These are phyloP conservation scores for Arthrobotrys sinensis DNA, from an alignment of 2,329 filamentous ascomycete species.

Conservation along the genomic window DNA sequence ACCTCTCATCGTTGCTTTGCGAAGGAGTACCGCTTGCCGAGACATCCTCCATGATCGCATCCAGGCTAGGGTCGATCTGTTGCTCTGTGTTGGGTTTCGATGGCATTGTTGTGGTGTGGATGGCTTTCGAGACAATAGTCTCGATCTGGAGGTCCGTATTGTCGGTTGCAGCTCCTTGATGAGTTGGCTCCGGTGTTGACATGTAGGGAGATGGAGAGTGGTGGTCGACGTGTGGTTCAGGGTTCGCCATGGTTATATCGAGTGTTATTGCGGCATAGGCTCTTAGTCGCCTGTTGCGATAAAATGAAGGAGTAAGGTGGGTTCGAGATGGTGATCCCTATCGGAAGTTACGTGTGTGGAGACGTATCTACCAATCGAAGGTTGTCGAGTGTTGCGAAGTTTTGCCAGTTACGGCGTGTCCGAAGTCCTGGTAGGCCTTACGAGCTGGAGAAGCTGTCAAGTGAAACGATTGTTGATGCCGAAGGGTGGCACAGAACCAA, in stretches of 20 bases:
- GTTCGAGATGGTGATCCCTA: neutral
- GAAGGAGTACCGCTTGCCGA: conserved; percentile 12
- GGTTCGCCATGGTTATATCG: conserved; percentile 55
- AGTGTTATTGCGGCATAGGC: conserved; percentile 47
- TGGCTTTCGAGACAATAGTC: conserved; percentile 36
- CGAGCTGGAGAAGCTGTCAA: conserved; percentile 5
- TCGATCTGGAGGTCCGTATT: conserved; percentile 45
- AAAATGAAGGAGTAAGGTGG: conserved; percentile 8
- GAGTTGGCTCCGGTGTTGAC: conserved; percentile 43
- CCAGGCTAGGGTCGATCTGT: conserved; percentile 52
- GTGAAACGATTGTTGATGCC: conserved; percentile 45
- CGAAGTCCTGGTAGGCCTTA: conserved; percentile 29
- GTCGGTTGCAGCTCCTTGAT: conserved; percentile 35
- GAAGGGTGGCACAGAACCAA: conserved; percentile 49
- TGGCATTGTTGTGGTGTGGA: conserved; percentile 26
- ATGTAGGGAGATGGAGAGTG: conserved; percentile 55
- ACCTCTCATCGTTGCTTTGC: conserved; percentile 27
- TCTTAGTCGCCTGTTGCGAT: conserved; percentile 33
- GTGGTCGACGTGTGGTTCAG: conserved; percentile 49
- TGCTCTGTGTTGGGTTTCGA: conserved; percentile 22
- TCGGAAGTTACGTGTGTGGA: neutral
- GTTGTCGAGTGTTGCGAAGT: conserved; percentile 11
- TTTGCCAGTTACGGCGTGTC: conserved; percentile 31
- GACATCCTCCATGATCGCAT: conserved; percentile 56
- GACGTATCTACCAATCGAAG: conserved; percentile 16